A percentile compares a stretch with the other conserved stretches of the same genome.
These are phyloP conservation scores for Jatropha multifida DNA, from an alignment of 441 rosid species.

Conservation along the genomic window DNA sequence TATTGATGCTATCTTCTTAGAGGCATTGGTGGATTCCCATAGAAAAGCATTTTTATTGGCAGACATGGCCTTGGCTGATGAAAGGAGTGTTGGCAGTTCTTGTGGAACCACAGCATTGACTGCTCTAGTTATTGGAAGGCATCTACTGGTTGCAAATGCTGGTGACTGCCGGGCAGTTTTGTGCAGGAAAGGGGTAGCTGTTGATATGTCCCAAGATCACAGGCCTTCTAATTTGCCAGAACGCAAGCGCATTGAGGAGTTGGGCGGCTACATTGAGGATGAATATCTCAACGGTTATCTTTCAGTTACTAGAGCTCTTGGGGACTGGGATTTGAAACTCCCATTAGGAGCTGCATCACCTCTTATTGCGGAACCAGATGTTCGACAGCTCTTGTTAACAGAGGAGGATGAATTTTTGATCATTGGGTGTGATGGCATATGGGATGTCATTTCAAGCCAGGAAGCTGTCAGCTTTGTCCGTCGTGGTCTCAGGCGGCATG, in stretches of 20 bases:
- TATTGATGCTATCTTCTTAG: slow-evolving; percentile 46
- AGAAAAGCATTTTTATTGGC: slow-evolving; percentile 61
- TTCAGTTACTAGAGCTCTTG: slow-evolving; percentile 70
- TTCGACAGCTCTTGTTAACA: slow-evolving; percentile 42
- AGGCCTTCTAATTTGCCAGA: slow-evolving; percentile 57
- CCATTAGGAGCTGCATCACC: slow-evolving; percentile 57
- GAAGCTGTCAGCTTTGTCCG: slow-evolving; percentile 69
- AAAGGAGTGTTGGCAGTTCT: slow-evolving; percentile 43
- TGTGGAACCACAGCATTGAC: slow-evolving; percentile 87
- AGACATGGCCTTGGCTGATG: slow-evolving; percentile 72
- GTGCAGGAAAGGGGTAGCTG: slow-evolving; percentile 61
- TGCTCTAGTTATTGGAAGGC: slow-evolving; percentile 63
- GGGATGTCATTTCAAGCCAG: slow-evolving; percentile 78
- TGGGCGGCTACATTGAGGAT: slow-evolving; percentile 52
- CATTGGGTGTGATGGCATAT: slow-evolving; percentile 80
- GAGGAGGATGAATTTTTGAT: slow-evolving; percentile 83
- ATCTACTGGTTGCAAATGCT: slow-evolving; percentile 68
- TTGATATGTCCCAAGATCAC: slow-evolving; percentile 77
- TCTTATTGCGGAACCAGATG: slow-evolving; percentile 81
- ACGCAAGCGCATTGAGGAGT: slow-evolving; percentile 51
- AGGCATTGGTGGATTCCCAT: slow-evolving; percentile 60
- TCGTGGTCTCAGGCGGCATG: slow-evolving; percentile 57
- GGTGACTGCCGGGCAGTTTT: slow-evolving; percentile 88
- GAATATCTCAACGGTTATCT: slow-evolving; percentile 60
- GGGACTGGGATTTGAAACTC: slow-evolving; percentile 77